Evolutionary conservation across 2,329 filamentous ascomycete genomes (phyloP).

Genomic region (Xylaria sp.): DNA sequence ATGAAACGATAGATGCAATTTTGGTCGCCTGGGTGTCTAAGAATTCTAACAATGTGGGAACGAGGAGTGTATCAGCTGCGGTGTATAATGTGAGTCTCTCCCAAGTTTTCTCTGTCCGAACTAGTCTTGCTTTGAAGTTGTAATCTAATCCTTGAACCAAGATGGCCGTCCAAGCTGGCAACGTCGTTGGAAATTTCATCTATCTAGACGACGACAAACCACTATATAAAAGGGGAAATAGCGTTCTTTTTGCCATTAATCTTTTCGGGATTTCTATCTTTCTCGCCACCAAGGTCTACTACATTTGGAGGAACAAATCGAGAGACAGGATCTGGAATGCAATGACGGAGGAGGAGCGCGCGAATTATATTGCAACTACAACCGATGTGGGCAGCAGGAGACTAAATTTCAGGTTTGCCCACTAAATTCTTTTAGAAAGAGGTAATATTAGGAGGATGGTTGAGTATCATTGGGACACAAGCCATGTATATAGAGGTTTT

Average conservation of each 20-base stretch:
- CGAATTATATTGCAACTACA: conserved; percentile 58
- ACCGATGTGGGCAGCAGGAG: conserved; percentile 56
- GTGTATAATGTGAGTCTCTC: conserved; percentile 62
- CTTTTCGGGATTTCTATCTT: conserved; percentile 62
- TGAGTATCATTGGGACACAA: background rate
- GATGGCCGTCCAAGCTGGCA: conserved; percentile 54
- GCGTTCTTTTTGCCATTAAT: conserved; percentile 62
- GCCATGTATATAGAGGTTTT: conserved; percentile 2
- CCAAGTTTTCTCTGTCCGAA: background rate
- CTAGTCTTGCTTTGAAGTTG: background rate
- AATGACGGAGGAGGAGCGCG: conserved; percentile 60
- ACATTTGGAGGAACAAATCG: conserved; percentile 61
- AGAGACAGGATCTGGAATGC: conserved; percentile 60
- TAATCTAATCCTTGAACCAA: conserved; percentile 24
- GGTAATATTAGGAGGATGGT: background rate
- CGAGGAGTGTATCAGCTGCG: conserved; percentile 67
- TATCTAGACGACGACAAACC: conserved; percentile 67
- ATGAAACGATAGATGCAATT: conserved; percentile 59
- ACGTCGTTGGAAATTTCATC: conserved; percentile 55
- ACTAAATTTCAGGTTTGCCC: conserved; percentile 57
- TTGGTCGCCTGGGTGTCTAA: conserved; percentile 68
- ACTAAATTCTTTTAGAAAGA: conserved; percentile 41
- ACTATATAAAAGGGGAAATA: conserved; percentile 65
- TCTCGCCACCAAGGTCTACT: conserved; percentile 63
- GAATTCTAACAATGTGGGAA: conserved; percentile 69